Conservation (phyloP, 108 stramenopile species). For the Stephanodiscus triporus region DNA sequence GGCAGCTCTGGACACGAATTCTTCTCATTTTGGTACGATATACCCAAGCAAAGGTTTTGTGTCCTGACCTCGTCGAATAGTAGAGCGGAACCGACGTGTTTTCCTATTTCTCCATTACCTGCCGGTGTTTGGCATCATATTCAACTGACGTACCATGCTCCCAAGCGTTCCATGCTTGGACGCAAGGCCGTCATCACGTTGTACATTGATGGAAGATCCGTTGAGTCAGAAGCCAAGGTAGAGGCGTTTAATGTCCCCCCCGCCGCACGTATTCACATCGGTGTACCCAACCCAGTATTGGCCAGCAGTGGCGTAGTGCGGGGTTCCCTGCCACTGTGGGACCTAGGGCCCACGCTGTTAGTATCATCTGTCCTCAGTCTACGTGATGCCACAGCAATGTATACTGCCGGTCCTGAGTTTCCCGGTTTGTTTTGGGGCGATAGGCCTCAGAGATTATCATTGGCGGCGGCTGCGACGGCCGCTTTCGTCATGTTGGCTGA, state of each 20-base stretch:
- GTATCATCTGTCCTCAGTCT: slow-evolving; percentile 69
- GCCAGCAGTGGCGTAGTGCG: slow-evolving; percentile 76
- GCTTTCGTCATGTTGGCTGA: slow-evolving; percentile 80
- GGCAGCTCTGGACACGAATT: slow-evolving; percentile 55
- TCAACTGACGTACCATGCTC: slow-evolving; percentile 78
- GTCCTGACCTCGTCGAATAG: slow-evolving; percentile 70
- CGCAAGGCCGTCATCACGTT: slow-evolving; percentile 71
- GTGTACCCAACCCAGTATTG: slow-evolving; percentile 78
- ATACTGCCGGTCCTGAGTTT: slow-evolving; percentile 81
- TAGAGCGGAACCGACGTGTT: slow-evolving; percentile 69
- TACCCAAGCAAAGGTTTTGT: slow-evolving; percentile 68
- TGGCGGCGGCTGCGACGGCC: slow-evolving; percentile 82
- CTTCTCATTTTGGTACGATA: slow-evolving; percentile 83
- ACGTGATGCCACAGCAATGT: slow-evolving; percentile 84
- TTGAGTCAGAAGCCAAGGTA: slow-evolving; percentile 81
- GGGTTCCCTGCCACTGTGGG: slow-evolving; percentile 79
- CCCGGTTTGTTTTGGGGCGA: slow-evolving; percentile 89
- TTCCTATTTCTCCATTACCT: slow-evolving; percentile 78
- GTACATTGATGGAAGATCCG: slow-evolving; percentile 79
- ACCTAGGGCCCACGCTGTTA: slow-evolving; percentile 75
- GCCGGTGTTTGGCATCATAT: slow-evolving; percentile 88
- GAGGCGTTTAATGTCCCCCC: slow-evolving; percentile 81
- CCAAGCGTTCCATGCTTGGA: slow-evolving; percentile 80
- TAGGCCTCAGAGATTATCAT: slow-evolving; percentile 81
- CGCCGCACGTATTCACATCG: slow-evolving; percentile 73